phyloP scores from a whole-genome alignment of 306 rosid genomes.

The Inga oerstediana region DNA sequence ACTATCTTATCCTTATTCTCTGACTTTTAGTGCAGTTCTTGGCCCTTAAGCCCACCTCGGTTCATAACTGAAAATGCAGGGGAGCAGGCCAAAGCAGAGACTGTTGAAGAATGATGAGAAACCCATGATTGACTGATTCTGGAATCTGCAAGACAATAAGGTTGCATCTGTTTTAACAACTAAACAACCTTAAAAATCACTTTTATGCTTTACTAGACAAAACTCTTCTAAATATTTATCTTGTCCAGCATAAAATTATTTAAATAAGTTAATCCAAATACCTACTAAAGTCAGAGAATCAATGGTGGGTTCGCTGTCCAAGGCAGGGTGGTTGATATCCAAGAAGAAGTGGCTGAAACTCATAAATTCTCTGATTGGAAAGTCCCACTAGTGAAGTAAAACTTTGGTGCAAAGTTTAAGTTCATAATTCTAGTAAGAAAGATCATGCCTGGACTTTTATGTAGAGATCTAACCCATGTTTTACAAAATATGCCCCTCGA shows the following conservation, averaged over 20 bases:
- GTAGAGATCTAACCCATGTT: background rate
- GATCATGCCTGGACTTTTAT: background rate
- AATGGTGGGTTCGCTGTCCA: conserved; percentile 19
- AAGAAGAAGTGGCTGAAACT: conserved; percentile 10
- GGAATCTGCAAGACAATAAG: no score
- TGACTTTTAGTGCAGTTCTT: conserved; percentile 17
- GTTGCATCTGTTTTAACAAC: no score
- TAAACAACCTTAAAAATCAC: no score
- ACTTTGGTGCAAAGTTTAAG: conserved; percentile 8
- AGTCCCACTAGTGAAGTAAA: conserved; percentile 23
- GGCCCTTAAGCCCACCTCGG: conserved; percentile 24
- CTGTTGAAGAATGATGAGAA: background rate
- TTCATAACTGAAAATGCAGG: background rate
- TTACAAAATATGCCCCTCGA: background rate
- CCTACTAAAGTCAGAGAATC: background rate
- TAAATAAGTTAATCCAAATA: no score
- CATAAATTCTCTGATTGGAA: conserved; percentile 7
- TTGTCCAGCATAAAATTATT: no score
- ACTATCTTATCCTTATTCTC: background rate
- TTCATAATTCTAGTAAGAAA: background rate
- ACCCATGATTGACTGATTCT: no score
- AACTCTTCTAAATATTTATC: background rate
- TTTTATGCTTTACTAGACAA: background rate
- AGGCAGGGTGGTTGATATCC: background rate
- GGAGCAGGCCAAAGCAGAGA: background rate